A percentile compares a stretch with the other conserved stretches of the same genome.
phyloP scores from a whole-genome alignment of 2,329 filamentous ascomycete genomes.

The Aspergillus sp. region DNA sequence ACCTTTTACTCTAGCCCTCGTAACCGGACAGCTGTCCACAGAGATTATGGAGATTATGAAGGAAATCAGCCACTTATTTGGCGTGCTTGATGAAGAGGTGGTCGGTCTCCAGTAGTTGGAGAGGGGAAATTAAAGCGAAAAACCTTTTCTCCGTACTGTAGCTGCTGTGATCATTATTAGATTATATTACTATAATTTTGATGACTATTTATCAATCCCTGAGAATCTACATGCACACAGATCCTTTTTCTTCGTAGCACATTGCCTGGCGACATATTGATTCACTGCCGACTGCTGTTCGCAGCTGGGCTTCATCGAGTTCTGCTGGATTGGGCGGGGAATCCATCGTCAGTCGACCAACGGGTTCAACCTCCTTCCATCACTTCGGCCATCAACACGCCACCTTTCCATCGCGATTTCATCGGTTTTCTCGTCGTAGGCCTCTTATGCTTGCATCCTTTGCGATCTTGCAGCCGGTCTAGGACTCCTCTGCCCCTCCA shows the following conservation, averaged over 20 bases:
- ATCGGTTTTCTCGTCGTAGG: conserved; percentile 5
- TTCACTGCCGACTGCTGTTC: no score
- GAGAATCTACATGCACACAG: no score
- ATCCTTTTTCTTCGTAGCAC: no score
- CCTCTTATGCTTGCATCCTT: conserved; percentile 5
- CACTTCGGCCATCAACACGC: conserved; percentile 18
- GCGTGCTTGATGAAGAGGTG: conserved; percentile 57
- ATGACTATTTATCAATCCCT: no score
- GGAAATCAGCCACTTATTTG: conserved; percentile 57
- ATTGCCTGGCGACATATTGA: no score
- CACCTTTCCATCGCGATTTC: conserved; percentile 20
- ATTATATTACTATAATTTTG: no score
- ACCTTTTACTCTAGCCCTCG: conserved; percentile 45
- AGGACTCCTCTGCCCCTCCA: conserved; percentile 11
- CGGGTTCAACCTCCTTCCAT: conserved; percentile 21
- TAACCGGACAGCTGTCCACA: conserved; percentile 56
- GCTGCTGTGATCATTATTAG: no score
- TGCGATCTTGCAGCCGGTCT: conserved; percentile 5
- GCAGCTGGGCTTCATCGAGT: no score
- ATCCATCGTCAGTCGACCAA: no score
- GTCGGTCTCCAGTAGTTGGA: conserved; percentile 45
- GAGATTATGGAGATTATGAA: conserved; percentile 51
- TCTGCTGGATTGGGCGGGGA: no score
- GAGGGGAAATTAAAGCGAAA: conserved; percentile 1
- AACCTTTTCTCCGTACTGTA: no score